Percentiles rank a stretch among this genome's conserved stretches.
Evolutionary conservation across 192 early-diverging fungal genomes (phyloP).

Genomic region (Spizellomyces punctatus): DNA sequence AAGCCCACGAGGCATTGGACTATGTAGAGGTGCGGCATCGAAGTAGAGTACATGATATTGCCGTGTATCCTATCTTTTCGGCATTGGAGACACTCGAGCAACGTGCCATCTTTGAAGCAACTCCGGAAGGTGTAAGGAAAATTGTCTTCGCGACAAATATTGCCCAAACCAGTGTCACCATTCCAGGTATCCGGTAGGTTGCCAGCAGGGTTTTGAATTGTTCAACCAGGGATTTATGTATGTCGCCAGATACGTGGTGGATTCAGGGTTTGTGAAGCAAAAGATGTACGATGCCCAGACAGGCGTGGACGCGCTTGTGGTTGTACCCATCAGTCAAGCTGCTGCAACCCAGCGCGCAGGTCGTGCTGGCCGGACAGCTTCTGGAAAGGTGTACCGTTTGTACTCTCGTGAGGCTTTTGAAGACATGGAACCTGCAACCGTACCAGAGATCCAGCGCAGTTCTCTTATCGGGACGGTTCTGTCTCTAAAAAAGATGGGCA

Average conservation of each 20-base stretch:
- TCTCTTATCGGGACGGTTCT: conserved; percentile 52
- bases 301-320: conserved; percentile 54
- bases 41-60: conserved; percentile 45
- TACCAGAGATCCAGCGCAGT: conserved; percentile 62
- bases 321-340: conserved; percentile 60
- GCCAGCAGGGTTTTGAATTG: neutral
- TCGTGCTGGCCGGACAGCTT: conserved; percentile 54
- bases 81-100: conserved; percentile 76
- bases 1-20: conserved; percentile 47
- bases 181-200: conserved; percentile 54
- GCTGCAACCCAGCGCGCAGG: conserved; percentile 67
- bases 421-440: conserved; percentile 48
- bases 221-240: neutral
- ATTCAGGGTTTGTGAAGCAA: conserved; percentile 65
- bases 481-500: conserved; percentile 54
- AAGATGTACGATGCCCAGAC: conserved; percentile 59
- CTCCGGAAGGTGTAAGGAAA: conserved; percentile 50
- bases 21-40: conserved; percentile 55
- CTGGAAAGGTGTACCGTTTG: conserved; percentile 63
- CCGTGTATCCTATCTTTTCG: conserved; percentile 68
- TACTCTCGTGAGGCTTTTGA: conserved; percentile 60
- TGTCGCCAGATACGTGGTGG: conserved; percentile 54
- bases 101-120: conserved; percentile 48
- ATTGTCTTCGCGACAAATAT: conserved; percentile 64
- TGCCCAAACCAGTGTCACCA: conserved; percentile 63